Base-by-base conservation (phyloP, 495 filamentous ascomycete species). In the Lophium mytilinum region DNA sequence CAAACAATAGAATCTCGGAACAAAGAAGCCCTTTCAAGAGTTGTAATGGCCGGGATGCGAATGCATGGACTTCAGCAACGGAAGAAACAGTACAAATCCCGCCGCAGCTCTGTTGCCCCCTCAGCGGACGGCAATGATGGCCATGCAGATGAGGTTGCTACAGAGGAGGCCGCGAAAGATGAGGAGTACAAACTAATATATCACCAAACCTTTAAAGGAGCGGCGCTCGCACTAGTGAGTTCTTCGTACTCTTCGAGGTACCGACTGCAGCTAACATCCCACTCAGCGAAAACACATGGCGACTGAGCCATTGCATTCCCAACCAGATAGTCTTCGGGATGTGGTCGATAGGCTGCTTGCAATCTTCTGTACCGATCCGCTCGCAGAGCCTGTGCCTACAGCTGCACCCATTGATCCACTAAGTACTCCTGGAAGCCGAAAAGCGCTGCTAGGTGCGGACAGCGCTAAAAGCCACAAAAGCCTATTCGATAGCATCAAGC, bases 161-260 rank as follows among this genome's bases (percentile, higher is more conserved):
- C 41, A 1, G 50, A 50, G 14, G 58, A 62, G 0, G 53, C 52
- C 0, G 61, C 66, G 0, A 76, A 80, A 33, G 78, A 79, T 43
- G 81, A 84, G 60, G 81, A 84, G 47, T 86, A 82, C 66, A 86
- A 85, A 64, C 62, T 76, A 9, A 77, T 85, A 68, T 86, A 86
- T 52, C 83, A 86, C 58, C 81, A 83, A 47, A 81, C 80, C 0
- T 84, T 78, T 58, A 83, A 82, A 56, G 78, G 80, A 17, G 76
- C 80, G 0, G 76, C 73, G 18, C 83, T 84, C 63, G 78, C 81
- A 5, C 73, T 84, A 24, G 66, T 68, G 41, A 62, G 61, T 59
- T 6, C 46, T 4, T 37, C 35, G 8, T 56, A 7, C 18, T 37
- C 8, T 12, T 17, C 21, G 12, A 14, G 17, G 21, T 30, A 8